phyloP scores from a whole-genome alignment of 305 asterid species.

The Solanum hybrid region DNA sequence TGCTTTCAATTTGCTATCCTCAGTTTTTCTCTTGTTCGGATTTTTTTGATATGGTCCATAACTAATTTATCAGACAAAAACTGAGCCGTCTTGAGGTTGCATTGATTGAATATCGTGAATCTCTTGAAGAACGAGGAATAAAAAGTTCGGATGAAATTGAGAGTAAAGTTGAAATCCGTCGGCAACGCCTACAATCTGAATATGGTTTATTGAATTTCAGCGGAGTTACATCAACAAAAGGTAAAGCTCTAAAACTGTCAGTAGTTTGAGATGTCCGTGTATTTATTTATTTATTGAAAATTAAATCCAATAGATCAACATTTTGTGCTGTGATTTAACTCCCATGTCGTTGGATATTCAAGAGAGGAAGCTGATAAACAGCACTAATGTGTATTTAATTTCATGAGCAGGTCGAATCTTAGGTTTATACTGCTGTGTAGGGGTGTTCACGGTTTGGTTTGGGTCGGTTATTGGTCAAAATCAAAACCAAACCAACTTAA shows the following conservation, averaged over 20 bases:
- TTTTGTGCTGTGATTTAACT: not conserved
- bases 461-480: no score
- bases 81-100: slow-evolving; percentile 81
- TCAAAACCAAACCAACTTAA: no score
- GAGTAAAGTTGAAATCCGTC: slow-evolving; percentile 59
- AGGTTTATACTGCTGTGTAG: not conserved
- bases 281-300: not conserved
- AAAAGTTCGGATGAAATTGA: slow-evolving; percentile 56
- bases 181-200: slow-evolving; percentile 51
- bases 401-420: not conserved
- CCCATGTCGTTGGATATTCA: not conserved
- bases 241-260: slow-evolving; percentile 32
- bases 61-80: slow-evolving; percentile 48
- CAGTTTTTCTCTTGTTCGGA: not conserved
- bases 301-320: not conserved
- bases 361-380: not conserved
- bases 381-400: not conserved
- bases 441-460: no score
- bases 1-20: not conserved
- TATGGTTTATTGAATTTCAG: slow-evolving; percentile 50
- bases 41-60: slow-evolving; percentile 12
- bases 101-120: slow-evolving; percentile 80
- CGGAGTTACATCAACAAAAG: slow-evolving; percentile 50
- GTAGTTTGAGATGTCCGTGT: not conserved
- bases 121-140: slow-evolving; percentile 75